Evolutionary conservation across 2,329 filamentous ascomycete genomes (phyloP).

Genomic region (Graphiopsis chlorocephala): DNA sequence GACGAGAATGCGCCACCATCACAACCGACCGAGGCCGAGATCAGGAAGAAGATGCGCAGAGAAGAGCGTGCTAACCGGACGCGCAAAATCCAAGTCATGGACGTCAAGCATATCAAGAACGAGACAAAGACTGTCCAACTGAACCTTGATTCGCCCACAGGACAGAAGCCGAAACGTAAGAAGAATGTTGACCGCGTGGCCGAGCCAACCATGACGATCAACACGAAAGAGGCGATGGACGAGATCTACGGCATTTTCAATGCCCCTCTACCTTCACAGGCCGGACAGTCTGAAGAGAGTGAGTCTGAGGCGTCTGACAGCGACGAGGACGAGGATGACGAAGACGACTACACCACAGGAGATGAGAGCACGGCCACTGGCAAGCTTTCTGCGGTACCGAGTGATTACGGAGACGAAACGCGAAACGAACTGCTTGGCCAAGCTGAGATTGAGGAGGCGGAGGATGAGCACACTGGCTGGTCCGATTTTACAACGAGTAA

Average conservation of each 20-base stretch:
- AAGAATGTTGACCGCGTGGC: constrained; percentile 62
- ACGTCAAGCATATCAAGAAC: constrained; percentile 66
- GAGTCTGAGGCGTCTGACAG: constrained; percentile 64
- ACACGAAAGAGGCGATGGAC: constrained; percentile 91
- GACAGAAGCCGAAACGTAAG: constrained; percentile 80
- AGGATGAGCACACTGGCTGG: constrained; percentile 68
- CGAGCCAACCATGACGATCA: constrained; percentile 97
- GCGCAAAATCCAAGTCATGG: constrained; percentile 69
- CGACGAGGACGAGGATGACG: constrained; percentile 62
- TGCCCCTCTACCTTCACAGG: constrained; percentile 64
- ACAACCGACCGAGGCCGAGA: constrained; percentile 34
- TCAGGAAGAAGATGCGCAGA: constrained; percentile 46
- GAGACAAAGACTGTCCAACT: constrained; percentile 87
- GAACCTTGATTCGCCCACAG: constrained; percentile 84
- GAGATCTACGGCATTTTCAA: constrained; percentile 98
- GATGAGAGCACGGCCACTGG: constrained; percentile 78
- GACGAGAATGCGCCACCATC: constrained; percentile 48
- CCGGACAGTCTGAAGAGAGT: constrained; percentile 35
- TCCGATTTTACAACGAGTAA: constrained; percentile 79
- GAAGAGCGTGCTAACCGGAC: constrained; percentile 51
- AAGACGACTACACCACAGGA: constrained; percentile 80
- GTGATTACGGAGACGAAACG: constrained; percentile 65
- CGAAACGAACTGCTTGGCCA: constrained; percentile 50
- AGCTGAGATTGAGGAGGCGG: constrained; percentile 34
- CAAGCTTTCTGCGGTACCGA: constrained; percentile 60